These are phyloP conservation scores for Eucalyptus coolabah DNA, from an alignment of 345 rosid genomes.

Conservation along the genomic window DNA sequence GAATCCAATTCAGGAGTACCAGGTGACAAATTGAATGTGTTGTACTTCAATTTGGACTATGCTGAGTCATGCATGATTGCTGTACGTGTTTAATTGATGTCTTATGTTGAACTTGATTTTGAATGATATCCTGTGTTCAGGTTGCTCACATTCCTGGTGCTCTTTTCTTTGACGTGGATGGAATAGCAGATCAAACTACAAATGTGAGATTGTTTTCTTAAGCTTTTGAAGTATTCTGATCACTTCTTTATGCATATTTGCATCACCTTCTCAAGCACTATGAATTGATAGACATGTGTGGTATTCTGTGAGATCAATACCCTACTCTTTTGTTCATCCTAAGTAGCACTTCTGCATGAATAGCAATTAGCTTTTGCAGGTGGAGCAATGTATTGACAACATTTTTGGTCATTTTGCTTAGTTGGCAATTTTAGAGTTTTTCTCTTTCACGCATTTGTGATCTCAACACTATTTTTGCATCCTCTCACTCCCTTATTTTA, in stretches of 20 bases:
- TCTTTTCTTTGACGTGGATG: constrained; percentile 94
- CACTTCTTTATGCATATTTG: background rate
- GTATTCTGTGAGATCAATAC: background rate
- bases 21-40: constrained; percentile 26
- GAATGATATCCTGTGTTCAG: constrained; percentile 13
- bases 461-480: background rate
- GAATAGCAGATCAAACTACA: constrained; percentile 67
- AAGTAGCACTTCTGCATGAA: background rate
- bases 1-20: constrained; percentile 96
- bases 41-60: background rate
- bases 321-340: background rate
- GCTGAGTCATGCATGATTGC: background rate
- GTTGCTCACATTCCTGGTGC: constrained; percentile 99
- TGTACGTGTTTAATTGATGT: background rate
- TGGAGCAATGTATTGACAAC: background rate
- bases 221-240: background rate
- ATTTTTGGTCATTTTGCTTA: background rate
- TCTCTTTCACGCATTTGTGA: background rate
- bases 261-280: background rate
- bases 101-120: background rate
- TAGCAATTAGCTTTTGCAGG: background rate
- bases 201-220: constrained; percentile 33
- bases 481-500: background rate
- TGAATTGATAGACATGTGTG: background rate
- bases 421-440: background rate